Evolutionary conservation across 2,329 filamentous ascomycete species (phyloP).

Genomic region (Phoma sp.): DNA sequence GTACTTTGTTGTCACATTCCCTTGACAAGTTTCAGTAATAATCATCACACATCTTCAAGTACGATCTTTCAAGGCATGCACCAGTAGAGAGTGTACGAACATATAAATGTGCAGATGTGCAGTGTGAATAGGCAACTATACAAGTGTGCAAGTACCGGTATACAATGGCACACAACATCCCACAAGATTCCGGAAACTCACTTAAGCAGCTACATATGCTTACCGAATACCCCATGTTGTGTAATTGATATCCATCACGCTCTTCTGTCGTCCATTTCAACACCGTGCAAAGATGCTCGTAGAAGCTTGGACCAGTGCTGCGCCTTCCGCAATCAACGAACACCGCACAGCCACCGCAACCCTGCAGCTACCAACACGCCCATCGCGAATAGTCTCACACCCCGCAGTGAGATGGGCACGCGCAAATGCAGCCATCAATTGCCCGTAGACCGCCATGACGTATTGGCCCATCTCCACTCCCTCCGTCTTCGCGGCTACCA

Average conservation of each 20-base stretch:
- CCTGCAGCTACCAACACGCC: constrained; percentile 33
- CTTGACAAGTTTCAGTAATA: neutral
- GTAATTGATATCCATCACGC: neutral
- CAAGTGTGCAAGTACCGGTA: neutral
- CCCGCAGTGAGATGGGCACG: constrained; percentile 43
- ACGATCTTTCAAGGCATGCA: neutral
- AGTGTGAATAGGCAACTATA: neutral
- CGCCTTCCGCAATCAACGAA: constrained; percentile 12
- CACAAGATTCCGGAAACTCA: neutral
- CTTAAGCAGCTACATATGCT: neutral
- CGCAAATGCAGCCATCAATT: constrained; percentile 47
- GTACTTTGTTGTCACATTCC: neutral
- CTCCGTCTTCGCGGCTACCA: constrained; percentile 80
- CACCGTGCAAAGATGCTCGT: neutral
- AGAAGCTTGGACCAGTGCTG: constrained; percentile 11
- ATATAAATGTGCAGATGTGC: neutral
- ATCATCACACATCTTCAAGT: neutral
- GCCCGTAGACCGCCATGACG: constrained; percentile 63
- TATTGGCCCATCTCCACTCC: constrained; percentile 91
- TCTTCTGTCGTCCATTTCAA: neutral
- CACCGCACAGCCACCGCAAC: constrained; percentile 31
- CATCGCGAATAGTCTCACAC: constrained; percentile 26
- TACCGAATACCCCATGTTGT: neutral
- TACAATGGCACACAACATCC: neutral
- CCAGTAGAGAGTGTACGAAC: neutral